phyloP scores from a whole-genome alignment of 345 rosid genomes.

The Durio zibethinus region DNA sequence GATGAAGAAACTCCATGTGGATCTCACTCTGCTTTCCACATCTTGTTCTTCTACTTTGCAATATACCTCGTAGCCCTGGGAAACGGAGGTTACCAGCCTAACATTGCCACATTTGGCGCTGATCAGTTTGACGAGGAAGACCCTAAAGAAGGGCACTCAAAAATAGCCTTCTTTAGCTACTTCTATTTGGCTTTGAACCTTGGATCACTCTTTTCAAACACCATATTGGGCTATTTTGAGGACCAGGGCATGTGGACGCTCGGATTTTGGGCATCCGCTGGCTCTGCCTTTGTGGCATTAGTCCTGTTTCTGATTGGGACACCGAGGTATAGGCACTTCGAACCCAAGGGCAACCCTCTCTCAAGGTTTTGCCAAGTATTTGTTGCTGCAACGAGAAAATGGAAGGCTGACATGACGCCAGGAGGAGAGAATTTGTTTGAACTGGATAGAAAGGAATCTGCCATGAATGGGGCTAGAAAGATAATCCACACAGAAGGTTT shows the following conservation, averaged over 20 bases:
- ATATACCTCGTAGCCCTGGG: constrained; percentile 82
- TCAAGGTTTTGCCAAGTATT: constrained; percentile 75
- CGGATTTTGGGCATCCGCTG: constrained; percentile 87
- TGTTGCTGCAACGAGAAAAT: constrained; percentile 67
- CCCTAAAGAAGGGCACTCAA: constrained; percentile 72
- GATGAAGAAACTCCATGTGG: constrained; percentile 55
- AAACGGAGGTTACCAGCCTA: constrained; percentile 95
- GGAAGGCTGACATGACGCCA: constrained; percentile 31
- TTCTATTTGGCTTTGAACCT: constrained; percentile 88
- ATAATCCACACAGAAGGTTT: constrained; percentile 74
- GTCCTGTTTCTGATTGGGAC: constrained; percentile 70
- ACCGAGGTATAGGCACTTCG: constrained; percentile 70
- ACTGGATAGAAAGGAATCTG: constrained; percentile 23
- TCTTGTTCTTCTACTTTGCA: constrained; percentile 59
- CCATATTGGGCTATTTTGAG: constrained; percentile 81
- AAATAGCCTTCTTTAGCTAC: constrained; percentile 87
- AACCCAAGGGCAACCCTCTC: constrained; percentile 77
- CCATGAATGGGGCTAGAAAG: constrained; percentile 44
- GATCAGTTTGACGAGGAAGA: constrained; percentile 95
- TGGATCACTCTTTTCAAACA: constrained; percentile 90
- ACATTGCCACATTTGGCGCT: constrained; percentile 90
- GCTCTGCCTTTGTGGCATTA: constrained; percentile 68
- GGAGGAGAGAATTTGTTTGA: constrained; percentile 47
- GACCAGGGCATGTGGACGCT: constrained; percentile 78
- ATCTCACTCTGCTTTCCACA: constrained; percentile 52